Evolutionary conservation across 768 basidiomycete genomes (phyloP), one percentile per base, ranked within the genome.

Genomic region (Harrya chromipes): DNA sequence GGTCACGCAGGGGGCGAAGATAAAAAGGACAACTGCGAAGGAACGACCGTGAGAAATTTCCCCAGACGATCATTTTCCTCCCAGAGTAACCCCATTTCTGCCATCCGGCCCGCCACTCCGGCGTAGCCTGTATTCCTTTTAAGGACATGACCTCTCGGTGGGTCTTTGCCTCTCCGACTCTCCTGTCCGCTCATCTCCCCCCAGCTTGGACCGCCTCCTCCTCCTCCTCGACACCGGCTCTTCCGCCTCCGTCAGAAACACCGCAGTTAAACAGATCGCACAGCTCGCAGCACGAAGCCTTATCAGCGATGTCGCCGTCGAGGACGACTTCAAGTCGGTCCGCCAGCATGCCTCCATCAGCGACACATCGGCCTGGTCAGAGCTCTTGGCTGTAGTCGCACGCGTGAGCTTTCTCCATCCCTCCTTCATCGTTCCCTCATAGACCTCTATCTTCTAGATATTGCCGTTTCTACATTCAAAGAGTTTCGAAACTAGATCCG

Each of bases 261-360:
- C 97, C n/a, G 95, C 97, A 0, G 94, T 94, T 5, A 94, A 92
- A 62, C 97, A 99, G 67, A 77, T 99, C 39, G 94, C 94, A 0
- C 90, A 94, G 55, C 76, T 99, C 45, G 93, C 93, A 0, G 85
- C 82, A 17, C 87, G 92, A 69, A 85, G 85, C 57, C 87, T 97
- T 50, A 83, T 84, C 49, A 84, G 79, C 63, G 89, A 92, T 75
- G 85, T 90, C 45, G 75, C 82, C n/a, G 72, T 84, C 57, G 86
- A 90, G 61, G 87, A 91, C 53, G 84, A 90, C 66, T 70, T 86
- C 57, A 90, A 89, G 65, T 62, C 60, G 0, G 72, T 63, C 47
- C 79, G 83, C 40, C 79, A 81, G 52, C 80, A 84, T 67, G 72
- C 77, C 19, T 70, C 80, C 35, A 66, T 78, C 53, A 73, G 74